Evolutionary conservation across 768 basidiomycete species (phyloP), one percentile per base, ranked within the genome.

Genomic region (Asterophora lycoperdoides): DNA sequence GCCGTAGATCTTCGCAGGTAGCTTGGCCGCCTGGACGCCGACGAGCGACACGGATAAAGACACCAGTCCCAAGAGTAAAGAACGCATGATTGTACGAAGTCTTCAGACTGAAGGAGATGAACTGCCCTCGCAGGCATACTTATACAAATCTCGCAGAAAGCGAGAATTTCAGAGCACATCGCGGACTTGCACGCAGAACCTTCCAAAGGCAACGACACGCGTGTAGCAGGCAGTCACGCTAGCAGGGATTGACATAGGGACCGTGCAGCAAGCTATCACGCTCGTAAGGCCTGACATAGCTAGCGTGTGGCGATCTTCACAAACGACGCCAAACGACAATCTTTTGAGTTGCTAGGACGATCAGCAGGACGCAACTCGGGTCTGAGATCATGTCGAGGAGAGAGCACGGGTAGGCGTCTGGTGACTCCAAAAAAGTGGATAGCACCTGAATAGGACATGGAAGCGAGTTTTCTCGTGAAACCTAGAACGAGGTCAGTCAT

Each of bases 1-100:
- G 8, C 60, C 60, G 44, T 61, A 64, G 33, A 64, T 60, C 49
- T 63, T 63, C 1, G 46, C 30, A 32, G 63, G 61, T 17, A 63
- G 53, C 23, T 23, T 23, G 23, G 52, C 56, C 5, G 60, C 59
- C 2, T 55, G 40, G 32, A 57, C 60, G 8, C 47, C 29, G 9
- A 37, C 28, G 10, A 57, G 37, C 17, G 49, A 40, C 18, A 49
- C 38, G 5, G 53, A 47, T 19, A 42, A 45, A 11, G 53, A 41
- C 26, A 37, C 32, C 20, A 49, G 41, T n/a, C 53, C 37, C 5
- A 53, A 40, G 28, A 54, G 40, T n/a, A 51, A 44, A 35, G 47
- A 42, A 18, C 37, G 40, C 42, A 44, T 45, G 42, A 37, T 20
- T 43, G 36, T n/a, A 19, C 23, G 10, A 47, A 32, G 26, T 8